phyloP scores from a whole-genome alignment of 306 rosid species.

The Cercis canadensis region DNA sequence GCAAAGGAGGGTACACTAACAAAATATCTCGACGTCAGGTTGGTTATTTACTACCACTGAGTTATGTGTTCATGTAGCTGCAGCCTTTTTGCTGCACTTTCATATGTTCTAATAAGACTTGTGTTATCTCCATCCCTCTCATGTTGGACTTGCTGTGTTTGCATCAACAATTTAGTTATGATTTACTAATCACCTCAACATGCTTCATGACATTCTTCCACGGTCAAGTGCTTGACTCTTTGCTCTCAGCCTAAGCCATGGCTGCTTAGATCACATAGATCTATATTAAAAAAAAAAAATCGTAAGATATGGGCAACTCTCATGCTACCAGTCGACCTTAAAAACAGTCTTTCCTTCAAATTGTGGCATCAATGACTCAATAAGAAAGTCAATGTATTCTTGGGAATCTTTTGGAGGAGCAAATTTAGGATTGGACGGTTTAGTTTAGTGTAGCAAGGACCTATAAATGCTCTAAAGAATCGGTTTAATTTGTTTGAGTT shows the following conservation, averaged over 20 bases:
- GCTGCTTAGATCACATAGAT: background rate
- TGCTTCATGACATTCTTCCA: slow-evolving; percentile 17
- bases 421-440: slow-evolving; percentile 1
- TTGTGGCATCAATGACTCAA: slow-evolving; percentile 22
- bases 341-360: background rate
- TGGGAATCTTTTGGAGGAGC: background rate
- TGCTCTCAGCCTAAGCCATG: background rate
- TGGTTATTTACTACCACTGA: slow-evolving; percentile 30
- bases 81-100: slow-evolving; percentile 30
- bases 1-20: slow-evolving; percentile 72
- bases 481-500: slow-evolving; percentile 1
- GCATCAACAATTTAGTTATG: slow-evolving; percentile 11
- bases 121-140: slow-evolving; percentile 1
- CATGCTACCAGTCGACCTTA: background rate
- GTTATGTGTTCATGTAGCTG: slow-evolving; percentile 11
- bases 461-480: slow-evolving; percentile 16
- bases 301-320: background rate
- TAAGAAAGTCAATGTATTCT: slow-evolving; percentile 10
- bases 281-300: too few relatives aligned
- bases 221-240: background rate
- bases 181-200: slow-evolving; percentile 21
- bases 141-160: slow-evolving; percentile 14
- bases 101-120: slow-evolving; percentile 25
- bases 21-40: slow-evolving; percentile 96
- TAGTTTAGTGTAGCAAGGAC: slow-evolving; percentile 9